Base-by-base conservation (phyloP, 306 rosid genomes). In the Vachellia collinsii region DNA sequence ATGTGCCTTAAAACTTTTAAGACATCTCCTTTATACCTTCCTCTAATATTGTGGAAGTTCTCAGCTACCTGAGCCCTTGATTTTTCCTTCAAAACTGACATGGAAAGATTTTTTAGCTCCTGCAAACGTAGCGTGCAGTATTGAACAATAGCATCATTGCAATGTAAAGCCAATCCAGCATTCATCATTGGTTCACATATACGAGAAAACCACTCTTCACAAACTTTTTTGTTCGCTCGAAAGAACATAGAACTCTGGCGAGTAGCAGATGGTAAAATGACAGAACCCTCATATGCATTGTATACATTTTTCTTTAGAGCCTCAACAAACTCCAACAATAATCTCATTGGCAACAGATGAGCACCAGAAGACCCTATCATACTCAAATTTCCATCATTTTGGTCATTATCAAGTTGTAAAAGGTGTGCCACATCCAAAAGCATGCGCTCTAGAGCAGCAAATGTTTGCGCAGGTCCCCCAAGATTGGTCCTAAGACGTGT, bases 201-300 rank as follows among this genome's bases (percentile, higher is more conserved):
- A 65, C 98, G 98, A 74, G 98, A 92, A 91, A 94, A 94, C 98
- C 98, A 94, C 88, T 94, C 98, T 91, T 94, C 98, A 36, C 98
- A 92, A 41, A 94, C 98, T 83, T 94, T 94, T 85, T 86, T 94
- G 89, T 94, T 94, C 23, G 98, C 98, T 71, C 98, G 90, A 83
- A 94, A 94, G 87, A 94, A 94, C 75, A 90, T 82, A 82, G 98
- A 88, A 88, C 98, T 94, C 78, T 94, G 91, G 56, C 93, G 97
- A 39, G 85, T 83, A 77, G 94, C 83, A 62, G 92, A 77, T 53
- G 97, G 94, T 83, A 94, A 88, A 83, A 87, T 90, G 79, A 87
- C 89, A 86, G 98, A 94, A 47, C 98, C 98, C 86, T 92, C 98
- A 56, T 92, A 94, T 66, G 97, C 98, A 84, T 94, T 94, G 76